Conservation (phyloP, 1,284 basidiomycete species). For the Apiotrichum mycotoxinovorans region DNA sequence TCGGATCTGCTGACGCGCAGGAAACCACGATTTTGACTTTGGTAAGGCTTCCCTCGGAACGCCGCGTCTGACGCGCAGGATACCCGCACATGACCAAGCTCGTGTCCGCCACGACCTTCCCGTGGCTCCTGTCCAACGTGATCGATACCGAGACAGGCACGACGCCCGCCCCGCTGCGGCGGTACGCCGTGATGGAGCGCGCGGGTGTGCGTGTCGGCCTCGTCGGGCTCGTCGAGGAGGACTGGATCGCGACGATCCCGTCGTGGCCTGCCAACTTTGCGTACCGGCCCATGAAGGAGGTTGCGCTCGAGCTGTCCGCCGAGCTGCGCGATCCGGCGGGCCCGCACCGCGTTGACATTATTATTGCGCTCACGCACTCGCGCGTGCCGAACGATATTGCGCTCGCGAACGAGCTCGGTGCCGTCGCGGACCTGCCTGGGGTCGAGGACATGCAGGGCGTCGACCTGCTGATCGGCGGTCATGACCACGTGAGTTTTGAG, state of each 20-base stretch:
- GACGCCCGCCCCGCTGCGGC: slow-evolving; percentile 59
- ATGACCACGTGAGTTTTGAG: slow-evolving; percentile 63
- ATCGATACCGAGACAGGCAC: slow-evolving; percentile 61
- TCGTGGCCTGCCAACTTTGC: slow-evolving; percentile 72
- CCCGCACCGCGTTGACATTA: slow-evolving; percentile 66
- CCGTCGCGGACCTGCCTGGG: slow-evolving; percentile 56
- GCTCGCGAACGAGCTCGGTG: slow-evolving; percentile 62
- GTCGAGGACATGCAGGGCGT: slow-evolving; percentile 64
- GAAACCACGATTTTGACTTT: slow-evolving; percentile 83
- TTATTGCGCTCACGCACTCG: slow-evolving; percentile 78
- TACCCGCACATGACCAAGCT: slow-evolving; percentile 75
- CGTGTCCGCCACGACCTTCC: slow-evolving; percentile 65
- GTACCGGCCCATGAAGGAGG: slow-evolving; percentile 66
- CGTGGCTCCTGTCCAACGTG: slow-evolving; percentile 71
- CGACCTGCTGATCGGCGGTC: slow-evolving; percentile 81
- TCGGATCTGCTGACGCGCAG: slow-evolving; percentile 44
- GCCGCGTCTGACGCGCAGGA: slow-evolving; percentile 56
- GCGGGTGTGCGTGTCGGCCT: slow-evolving; percentile 68
- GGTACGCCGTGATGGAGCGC: slow-evolving; percentile 64
- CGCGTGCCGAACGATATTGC: slow-evolving; percentile 67
- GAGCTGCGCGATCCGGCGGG: slow-evolving; percentile 68
- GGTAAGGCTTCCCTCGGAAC: slow-evolving; percentile 19
- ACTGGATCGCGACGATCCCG: slow-evolving; percentile 81
- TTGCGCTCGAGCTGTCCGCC: slow-evolving; percentile 63
- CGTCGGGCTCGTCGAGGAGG: slow-evolving; percentile 80